Conservation (phyloP, 306 rosid genomes). For the Prunus armeniaca region DNA sequence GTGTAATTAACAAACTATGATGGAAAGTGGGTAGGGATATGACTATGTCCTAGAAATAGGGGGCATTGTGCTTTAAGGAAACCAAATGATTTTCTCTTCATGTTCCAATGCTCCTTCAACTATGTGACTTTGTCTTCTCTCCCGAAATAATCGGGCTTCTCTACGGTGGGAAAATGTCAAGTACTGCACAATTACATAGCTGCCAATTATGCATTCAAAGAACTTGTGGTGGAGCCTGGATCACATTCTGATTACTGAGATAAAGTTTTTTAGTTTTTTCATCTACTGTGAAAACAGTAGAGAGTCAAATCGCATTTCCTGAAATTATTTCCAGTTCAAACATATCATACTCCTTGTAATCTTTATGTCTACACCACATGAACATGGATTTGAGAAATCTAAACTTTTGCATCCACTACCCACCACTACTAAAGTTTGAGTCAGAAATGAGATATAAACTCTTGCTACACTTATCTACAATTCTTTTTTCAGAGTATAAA, state of each 20-base stretch:
- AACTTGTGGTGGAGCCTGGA: background rate
- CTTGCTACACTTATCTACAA: no score
- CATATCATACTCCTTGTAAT: background rate
- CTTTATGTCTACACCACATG: background rate
- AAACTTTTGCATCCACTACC: no score
- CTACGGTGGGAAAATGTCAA: background rate
- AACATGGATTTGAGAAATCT: no score
- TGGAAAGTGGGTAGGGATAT: slow-evolving; percentile 17
- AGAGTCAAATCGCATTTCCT: no score
- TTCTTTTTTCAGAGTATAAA: no score
- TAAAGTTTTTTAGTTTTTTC: background rate
- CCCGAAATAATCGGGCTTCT: slow-evolving; percentile 8
- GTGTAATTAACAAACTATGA: slow-evolving; percentile 4
- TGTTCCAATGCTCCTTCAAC: slow-evolving; percentile 30
- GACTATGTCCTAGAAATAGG: slow-evolving; percentile 34
- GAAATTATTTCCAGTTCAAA: background rate
- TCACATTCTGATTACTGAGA: background rate
- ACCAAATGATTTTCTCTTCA: slow-evolving; percentile 35
- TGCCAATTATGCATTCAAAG: background rate
- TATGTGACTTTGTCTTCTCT: slow-evolving; percentile 33
- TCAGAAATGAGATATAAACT: background rate
- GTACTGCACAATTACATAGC: background rate
- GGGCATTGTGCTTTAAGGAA: slow-evolving; percentile 46
- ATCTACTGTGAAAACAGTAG: background rate
- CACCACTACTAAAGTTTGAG: background rate